These are phyloP conservation scores for Lachnellula hyalina DNA, from an alignment of 2,329 filamentous ascomycete genomes.

Conservation along the genomic window DNA sequence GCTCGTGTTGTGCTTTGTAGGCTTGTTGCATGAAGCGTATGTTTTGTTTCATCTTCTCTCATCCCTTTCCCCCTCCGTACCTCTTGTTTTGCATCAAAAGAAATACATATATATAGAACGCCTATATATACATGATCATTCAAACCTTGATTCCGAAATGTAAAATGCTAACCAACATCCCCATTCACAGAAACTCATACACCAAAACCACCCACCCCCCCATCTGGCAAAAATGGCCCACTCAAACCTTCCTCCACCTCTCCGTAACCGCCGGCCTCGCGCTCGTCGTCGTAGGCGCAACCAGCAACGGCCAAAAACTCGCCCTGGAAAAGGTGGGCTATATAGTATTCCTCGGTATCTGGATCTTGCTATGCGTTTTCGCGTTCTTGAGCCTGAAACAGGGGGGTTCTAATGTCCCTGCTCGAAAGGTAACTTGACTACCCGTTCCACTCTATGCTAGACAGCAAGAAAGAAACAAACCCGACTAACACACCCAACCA, in stretches of 20 bases:
- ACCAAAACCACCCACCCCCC: not conserved
- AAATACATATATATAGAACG: not conserved
- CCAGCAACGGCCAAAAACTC: not conserved
- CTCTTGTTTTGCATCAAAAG: not conserved
- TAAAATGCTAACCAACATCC: too few relatives aligned
- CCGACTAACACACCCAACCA: not conserved
- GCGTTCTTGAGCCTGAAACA: not conserved
- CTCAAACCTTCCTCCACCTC: not conserved
- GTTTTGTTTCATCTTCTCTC: not conserved
- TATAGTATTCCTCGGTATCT: not conserved
- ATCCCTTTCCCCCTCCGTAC: not conserved
- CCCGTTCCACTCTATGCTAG: too few relatives aligned
- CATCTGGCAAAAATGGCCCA: not conserved
- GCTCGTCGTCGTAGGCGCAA: not conserved
- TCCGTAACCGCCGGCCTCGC: not conserved
- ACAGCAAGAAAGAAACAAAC: too few relatives aligned
- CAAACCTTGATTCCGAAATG: too few relatives aligned
- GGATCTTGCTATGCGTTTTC: not conserved
- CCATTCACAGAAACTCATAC: too few relatives aligned
- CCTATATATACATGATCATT: not conserved
- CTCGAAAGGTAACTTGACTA: too few relatives aligned
- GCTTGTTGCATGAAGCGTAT: not conserved
- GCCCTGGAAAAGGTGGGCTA: not conserved
- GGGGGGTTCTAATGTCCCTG: not conserved
- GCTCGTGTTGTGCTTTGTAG: not conserved